Conservation (phyloP, 768 basidiomycete genomes). For the Leucocoprinus birnbaumii region DNA sequence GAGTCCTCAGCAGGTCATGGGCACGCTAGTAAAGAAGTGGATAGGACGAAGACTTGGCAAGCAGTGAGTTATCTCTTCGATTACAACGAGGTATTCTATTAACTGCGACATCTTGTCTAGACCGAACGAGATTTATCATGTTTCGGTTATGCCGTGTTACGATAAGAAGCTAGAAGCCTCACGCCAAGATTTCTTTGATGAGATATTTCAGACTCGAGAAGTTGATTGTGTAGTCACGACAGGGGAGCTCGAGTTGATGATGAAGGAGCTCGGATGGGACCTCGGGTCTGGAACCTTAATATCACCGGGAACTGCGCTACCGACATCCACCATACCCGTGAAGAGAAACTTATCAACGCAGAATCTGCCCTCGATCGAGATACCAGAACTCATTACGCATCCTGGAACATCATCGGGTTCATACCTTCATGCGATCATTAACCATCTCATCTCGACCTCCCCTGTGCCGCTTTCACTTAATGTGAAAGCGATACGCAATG, state of each 20-base stretch:
- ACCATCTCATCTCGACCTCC: constrained; percentile 42
- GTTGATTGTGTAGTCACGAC: constrained; percentile 98
- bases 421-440: constrained; percentile 81
- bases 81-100: constrained; percentile 3
- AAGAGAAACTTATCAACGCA: constrained; percentile 11
- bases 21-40: constrained; percentile 89
- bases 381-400: constrained; percentile 78
- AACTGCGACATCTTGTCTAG: constrained; percentile 35
- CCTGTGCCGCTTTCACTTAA: constrained; percentile 44
- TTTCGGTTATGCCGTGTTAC: constrained; percentile 98
- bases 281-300: constrained; percentile 45
- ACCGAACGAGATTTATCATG: constrained; percentile 89
- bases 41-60: constrained; percentile 65
- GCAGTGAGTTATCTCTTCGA: constrained; percentile 46
- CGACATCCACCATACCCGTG: not conserved
- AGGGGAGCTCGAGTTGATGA: constrained; percentile 85
- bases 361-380: constrained; percentile 15
- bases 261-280: constrained; percentile 86
- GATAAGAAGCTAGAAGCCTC: constrained; percentile 99
- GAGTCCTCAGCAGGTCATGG: constrained; percentile 94
- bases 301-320: constrained; percentile 16
- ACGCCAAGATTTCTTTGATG: constrained; percentile 87
- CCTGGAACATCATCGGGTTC: constrained; percentile 90
- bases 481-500: constrained; percentile 58
- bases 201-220: constrained; percentile 79